Conservation (phyloP, 106 monocot species). For the Amphibolis antarctica region DNA sequence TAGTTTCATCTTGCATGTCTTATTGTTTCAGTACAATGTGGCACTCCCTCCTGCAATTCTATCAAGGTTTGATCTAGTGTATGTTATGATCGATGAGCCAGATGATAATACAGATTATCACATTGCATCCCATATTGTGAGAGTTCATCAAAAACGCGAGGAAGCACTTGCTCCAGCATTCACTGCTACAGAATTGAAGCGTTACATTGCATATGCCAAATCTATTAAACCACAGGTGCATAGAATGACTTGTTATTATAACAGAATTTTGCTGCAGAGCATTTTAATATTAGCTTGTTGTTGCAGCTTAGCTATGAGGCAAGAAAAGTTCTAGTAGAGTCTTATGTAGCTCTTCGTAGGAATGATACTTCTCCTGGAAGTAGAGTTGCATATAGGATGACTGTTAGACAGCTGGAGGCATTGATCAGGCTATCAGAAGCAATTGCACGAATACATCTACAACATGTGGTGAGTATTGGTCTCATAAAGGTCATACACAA, state of each 20-base stretch:
- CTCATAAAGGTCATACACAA: neutral
- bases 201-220: conserved; percentile 85
- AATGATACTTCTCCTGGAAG: conserved; percentile 88
- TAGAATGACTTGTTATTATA: neutral
- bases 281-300: neutral
- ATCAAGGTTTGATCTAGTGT: conserved; percentile 73
- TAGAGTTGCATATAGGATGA: conserved; percentile 98
- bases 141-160: conserved; percentile 90
- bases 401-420: conserved; percentile 93
- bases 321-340: conserved; percentile 75
- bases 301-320: conserved; percentile 78
- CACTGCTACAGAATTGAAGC: conserved; percentile 75
- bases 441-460: conserved; percentile 78
- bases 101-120: conserved; percentile 92
- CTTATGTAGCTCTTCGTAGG: conserved; percentile 84
- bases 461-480: conserved; percentile 42
- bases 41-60: conserved; percentile 77
- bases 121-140: conserved; percentile 98
- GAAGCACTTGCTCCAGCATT: conserved; percentile 87
- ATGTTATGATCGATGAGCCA: conserved; percentile 97
- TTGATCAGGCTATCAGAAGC: conserved; percentile 93
- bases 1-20: neutral
- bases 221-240: conserved; percentile 81
- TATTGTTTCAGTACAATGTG: conserved; percentile 73
- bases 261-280: neutral